These are phyloP conservation scores for Colletotrichum orchidophilum DNA, from an alignment of 2,329 filamentous ascomycete species.

Conservation along the genomic window DNA sequence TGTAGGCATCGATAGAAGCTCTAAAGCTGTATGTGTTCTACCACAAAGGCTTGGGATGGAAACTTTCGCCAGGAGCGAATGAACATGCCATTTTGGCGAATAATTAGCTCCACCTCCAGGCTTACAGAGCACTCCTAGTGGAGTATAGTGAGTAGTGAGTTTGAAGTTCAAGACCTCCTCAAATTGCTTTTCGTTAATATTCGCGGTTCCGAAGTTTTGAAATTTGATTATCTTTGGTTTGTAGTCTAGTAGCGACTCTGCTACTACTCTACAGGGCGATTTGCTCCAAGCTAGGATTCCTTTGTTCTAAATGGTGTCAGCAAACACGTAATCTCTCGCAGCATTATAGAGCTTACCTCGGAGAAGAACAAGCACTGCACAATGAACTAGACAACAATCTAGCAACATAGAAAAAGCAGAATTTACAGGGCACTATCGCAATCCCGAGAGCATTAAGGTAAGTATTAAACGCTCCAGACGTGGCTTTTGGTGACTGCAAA, in stretches of 20 bases:
- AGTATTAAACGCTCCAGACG: conserved; percentile 39
- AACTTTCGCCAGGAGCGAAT: not conserved
- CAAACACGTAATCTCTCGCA: too few relatives aligned
- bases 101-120: too few relatives aligned
- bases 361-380: conserved; percentile 46
- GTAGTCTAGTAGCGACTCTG: not conserved
- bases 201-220: not conserved
- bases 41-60: not conserved
- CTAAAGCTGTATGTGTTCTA: too few relatives aligned
- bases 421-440: conserved; percentile 59
- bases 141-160: not conserved
- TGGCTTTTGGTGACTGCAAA: conserved; percentile 22
- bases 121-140: not conserved
- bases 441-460: conserved; percentile 63
- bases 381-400: conserved; percentile 45
- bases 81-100: not conserved
- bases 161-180: not conserved
- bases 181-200: not conserved
- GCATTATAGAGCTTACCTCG: conserved; percentile 13
- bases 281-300: conserved; percentile 35
- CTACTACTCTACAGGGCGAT: conserved; percentile 12
- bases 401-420: conserved; percentile 65
- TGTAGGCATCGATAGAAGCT: not conserved
- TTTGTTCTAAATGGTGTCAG: conserved; percentile 31
- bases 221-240: not conserved